Conservation (phyloP, 495 filamentous ascomycete genomes). For the Entonaema liquescens region DNA sequence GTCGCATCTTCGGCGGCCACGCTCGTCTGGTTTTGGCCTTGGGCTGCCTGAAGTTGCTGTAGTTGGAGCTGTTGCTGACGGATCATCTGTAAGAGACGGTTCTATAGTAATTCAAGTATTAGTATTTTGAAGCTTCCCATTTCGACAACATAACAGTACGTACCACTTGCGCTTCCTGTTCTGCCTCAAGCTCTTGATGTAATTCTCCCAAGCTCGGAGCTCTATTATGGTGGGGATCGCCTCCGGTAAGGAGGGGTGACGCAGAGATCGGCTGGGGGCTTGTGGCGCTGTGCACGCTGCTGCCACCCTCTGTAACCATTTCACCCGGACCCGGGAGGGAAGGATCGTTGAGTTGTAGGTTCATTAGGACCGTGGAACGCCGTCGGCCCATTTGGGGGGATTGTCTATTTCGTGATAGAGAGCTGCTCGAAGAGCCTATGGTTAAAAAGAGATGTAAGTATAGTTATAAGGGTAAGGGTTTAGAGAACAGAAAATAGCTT, state of each 20-base stretch:
- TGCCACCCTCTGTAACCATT: constrained; percentile 58
- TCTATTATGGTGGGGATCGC: constrained; percentile 68
- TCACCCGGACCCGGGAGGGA: constrained; percentile 68
- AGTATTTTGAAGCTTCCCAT: neutral
- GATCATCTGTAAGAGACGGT: constrained; percentile 89
- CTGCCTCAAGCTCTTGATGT: constrained; percentile 92
- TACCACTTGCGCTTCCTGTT: constrained; percentile 95
- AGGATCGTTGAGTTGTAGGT: constrained; percentile 76
- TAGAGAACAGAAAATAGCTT: constrained; percentile 16
- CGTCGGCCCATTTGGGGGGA: constrained; percentile 67
- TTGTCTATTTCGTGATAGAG: constrained; percentile 60
- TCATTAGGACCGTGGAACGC: constrained; percentile 75
- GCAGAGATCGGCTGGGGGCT: constrained; percentile 66
- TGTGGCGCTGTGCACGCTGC: constrained; percentile 55
- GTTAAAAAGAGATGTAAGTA: constrained; percentile 27
- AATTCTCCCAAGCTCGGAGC: constrained; percentile 90
- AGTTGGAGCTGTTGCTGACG: constrained; percentile 85
- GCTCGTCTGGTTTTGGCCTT: constrained; percentile 55
- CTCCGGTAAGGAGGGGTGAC: constrained; percentile 65
- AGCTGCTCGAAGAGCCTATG: constrained; percentile 65
- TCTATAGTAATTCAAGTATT: constrained; percentile 61
- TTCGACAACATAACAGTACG: constrained; percentile 30
- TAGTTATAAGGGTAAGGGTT: neutral
- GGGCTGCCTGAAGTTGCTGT: constrained; percentile 66
- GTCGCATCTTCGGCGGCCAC: constrained; percentile 74